Base-by-base conservation (phyloP, 2,329 filamentous ascomycete genomes). In the Fusarium scirpi region DNA sequence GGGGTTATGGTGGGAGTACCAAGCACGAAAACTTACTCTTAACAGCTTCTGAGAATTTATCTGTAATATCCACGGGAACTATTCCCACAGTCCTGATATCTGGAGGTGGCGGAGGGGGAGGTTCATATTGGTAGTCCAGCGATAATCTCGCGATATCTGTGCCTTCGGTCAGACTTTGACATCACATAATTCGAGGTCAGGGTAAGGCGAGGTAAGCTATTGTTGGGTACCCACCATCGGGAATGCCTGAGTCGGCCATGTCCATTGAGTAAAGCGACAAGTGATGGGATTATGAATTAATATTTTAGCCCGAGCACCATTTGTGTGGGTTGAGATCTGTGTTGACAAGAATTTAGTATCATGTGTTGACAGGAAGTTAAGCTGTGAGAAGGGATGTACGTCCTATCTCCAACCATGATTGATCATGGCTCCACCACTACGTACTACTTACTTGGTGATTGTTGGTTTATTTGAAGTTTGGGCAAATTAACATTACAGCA, bases 51-150 rank as follows among this genome's bases (percentile, higher is more conserved):
- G 78, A 77, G 72, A 91, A 91, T 66, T 82, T 82, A 20, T 84
- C 77, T 3, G 89, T 90, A 55, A 91, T 88, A 73, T 91, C 88
- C 27, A 83, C 81, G 40, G 86, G 80, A 58, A 89, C 78, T 25
- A 91, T 79, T 41, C 88, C 87, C 12, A 83, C 80, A 55, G 81
- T 81, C 25, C 79, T 78, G 29, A 84, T 79, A 47, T 78, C 78
- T 22, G 83, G 82, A 49, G 82, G 79, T 44, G 81, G 82, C 25
- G 69, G 69, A 29, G 73, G 75, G 32, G 75, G 71, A 56, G 70
- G 69, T 63, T 78, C 76, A 58, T 70, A 58, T 45, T 71, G 76
- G 51, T 80, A 77, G 56, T 78, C 77, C 46, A 85, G 77, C 40
- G 81, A 83, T 55, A 85, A 78, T 56, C 76, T 78, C 67, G 80